phyloP scores from a whole-genome alignment of 495 filamentous ascomycete genomes.

The Aspergillus nidulans region DNA sequence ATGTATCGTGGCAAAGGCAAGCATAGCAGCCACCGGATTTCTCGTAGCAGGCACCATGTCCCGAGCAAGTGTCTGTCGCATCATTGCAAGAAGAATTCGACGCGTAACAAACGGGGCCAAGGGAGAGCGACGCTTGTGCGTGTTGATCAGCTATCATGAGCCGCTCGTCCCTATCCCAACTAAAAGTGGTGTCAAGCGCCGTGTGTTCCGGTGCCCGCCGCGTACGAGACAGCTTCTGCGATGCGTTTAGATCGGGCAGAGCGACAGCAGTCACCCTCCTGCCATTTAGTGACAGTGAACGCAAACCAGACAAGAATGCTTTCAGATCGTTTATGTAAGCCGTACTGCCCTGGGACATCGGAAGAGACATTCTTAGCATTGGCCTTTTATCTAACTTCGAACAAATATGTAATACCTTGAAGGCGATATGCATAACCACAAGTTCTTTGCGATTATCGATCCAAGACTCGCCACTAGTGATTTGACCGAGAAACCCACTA shows the following conservation, averaged over 20 bases:
- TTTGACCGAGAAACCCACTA: conserved; percentile 16
- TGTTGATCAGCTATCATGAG: not conserved
- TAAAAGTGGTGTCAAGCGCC: not conserved
- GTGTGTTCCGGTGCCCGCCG: not conserved
- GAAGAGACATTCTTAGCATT: conserved; percentile 5
- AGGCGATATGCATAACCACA: conserved; percentile 18
- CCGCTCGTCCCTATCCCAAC: not conserved
- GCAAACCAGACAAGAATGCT: conserved; percentile 20
- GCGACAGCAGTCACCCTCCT: conserved; percentile 24
- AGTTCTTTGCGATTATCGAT: conserved; percentile 14
- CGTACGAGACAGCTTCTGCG: not conserved
- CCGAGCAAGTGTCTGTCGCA: conserved; percentile 66
- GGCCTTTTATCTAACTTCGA: not conserved
- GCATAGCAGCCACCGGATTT: conserved; percentile 67
- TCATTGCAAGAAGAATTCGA: conserved; percentile 55
- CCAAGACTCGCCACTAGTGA: conserved; percentile 27
- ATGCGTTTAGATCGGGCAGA: conserved; percentile 7
- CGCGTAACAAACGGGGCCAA: conserved; percentile 54
- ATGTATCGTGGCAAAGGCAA: conserved; percentile 62
- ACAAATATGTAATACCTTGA: conserved; percentile 25
- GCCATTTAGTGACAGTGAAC: conserved; percentile 12
- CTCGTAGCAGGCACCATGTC: conserved; percentile 66
- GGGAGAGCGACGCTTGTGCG: not conserved
- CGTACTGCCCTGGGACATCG: not conserved
- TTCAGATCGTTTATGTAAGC: conserved; percentile 13